Conservation (phyloP, 805 yeast species). For the Saccharomycopsis guyanensis region DNA sequence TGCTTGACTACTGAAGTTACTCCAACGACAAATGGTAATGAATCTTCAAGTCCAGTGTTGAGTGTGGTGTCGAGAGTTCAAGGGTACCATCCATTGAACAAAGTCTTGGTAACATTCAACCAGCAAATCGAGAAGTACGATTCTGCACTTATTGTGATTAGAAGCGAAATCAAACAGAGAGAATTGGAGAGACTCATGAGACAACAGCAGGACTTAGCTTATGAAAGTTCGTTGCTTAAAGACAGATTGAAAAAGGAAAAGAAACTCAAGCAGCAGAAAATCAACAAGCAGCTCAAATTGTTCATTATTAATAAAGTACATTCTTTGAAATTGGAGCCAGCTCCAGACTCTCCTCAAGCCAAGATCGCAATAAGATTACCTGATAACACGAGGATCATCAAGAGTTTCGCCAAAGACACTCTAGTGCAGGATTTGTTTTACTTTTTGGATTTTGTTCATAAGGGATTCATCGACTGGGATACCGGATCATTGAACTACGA, state of each 20-base stretch:
- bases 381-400: slow-evolving; percentile 50
- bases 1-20: slow-evolving; percentile 49
- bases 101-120: slow-evolving; percentile 37
- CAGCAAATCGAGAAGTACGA: slow-evolving; percentile 48
- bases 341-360: slow-evolving; percentile 32
- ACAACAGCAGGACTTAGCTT: slow-evolving; percentile 71
- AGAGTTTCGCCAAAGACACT: slow-evolving; percentile 39
- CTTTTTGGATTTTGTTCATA: slow-evolving; percentile 48
- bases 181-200: slow-evolving; percentile 47
- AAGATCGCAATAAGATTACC: slow-evolving; percentile 64
- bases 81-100: slow-evolving; percentile 40
- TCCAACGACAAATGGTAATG: slow-evolving; percentile 51
- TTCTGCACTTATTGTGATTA: slow-evolving; percentile 51
- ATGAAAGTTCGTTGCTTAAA: slow-evolving; percentile 56
- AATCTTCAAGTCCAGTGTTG: slow-evolving; percentile 45
- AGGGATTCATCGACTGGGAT: slow-evolving; percentile 23
- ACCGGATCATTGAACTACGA: not conserved
- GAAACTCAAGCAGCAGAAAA: slow-evolving; percentile 24
- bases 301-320: slow-evolving; percentile 30
- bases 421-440: slow-evolving; percentile 62
- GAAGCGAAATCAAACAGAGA: slow-evolving; percentile 56
- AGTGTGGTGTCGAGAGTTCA: slow-evolving; percentile 57
- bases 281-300: slow-evolving; percentile 19
- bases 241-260: slow-evolving; percentile 52
- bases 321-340: slow-evolving; percentile 30